Evolutionary conservation across 176 grass and related monocot genomes (phyloP).

Genomic region (barley (Hordeum vulgare)): DNA sequence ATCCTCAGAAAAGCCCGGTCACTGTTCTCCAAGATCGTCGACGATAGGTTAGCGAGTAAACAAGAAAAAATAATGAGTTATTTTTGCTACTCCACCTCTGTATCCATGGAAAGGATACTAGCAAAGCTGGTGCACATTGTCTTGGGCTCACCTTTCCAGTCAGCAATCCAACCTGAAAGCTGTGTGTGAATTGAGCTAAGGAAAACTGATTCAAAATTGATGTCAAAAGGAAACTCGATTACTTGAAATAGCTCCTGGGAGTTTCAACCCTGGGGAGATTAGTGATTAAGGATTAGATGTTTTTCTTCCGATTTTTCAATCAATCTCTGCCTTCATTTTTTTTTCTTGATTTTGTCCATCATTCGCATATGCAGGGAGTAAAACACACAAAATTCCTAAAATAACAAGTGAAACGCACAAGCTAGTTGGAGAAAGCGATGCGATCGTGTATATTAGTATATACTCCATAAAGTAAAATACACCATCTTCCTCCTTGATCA

Average conservation of each 20-base stretch:
- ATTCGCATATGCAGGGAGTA: too few species aligned
- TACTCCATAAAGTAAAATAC: neutral
- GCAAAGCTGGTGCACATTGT: neutral
- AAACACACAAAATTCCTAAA: too few species aligned
- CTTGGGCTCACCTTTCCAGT: conserved; percentile 5
- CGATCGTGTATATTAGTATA: too few species aligned
- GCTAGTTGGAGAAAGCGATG: neutral
- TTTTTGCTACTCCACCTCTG: neutral
- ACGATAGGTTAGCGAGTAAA: neutral
- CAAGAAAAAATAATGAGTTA: neutral
- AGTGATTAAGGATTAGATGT: too few species aligned
- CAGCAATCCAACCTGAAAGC: conserved; percentile 7
- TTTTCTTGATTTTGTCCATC: too few species aligned
- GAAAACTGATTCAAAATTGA: too few species aligned
- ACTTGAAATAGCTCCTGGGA: too few species aligned
- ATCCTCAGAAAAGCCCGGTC: neutral
- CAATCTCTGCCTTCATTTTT: too few species aligned
- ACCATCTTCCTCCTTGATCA: neutral
- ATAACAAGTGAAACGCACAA: neutral
- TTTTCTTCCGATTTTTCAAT: too few species aligned
- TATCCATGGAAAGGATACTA: neutral
- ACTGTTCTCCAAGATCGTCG: neutral
- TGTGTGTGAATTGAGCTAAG: neutral
- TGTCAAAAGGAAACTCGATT: too few species aligned
- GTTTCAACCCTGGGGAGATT: too few species aligned